A percentile compares a stretch with the other conserved stretches of the same genome.
Conservation (phyloP, 2,329 filamentous ascomycete genomes). For the Drechslerella stenobrocha region DNA sequence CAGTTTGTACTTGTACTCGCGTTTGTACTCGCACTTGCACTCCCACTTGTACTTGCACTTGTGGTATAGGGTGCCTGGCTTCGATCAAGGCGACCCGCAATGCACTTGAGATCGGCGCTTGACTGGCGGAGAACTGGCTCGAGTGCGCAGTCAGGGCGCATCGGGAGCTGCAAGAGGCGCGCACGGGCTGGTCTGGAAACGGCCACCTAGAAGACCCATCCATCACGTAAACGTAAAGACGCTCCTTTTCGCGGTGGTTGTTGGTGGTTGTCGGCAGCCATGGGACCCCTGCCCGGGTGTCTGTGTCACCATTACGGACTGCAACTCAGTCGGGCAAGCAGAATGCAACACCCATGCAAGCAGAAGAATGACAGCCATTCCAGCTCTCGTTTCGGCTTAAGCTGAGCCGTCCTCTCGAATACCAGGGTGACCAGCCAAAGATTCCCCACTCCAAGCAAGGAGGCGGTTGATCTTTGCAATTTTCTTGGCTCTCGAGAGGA, state of each 20-base stretch:
- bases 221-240: background rate
- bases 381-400: slow-evolving; percentile 34
- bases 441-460: slow-evolving; percentile 45
- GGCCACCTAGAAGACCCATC: slow-evolving; percentile 15
- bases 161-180: slow-evolving; percentile 32
- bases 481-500: slow-evolving; percentile 22
- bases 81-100: no score
- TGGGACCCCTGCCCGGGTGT: no score
- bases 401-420: slow-evolving; percentile 1
- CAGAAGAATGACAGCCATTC: slow-evolving; percentile 43
- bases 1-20: no score
- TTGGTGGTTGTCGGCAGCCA: no score
- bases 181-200: slow-evolving; percentile 46
- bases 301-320: slow-evolving; percentile 5
- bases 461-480: slow-evolving; percentile 38
- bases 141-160: no score
- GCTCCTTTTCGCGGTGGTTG: no score
- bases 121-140: no score
- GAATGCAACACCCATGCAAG: slow-evolving; percentile 47
- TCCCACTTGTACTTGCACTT: no score
- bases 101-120: no score
- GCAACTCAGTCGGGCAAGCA: background rate
- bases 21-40: no score
- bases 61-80: no score
- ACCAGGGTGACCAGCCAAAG: slow-evolving; percentile 21